Percentiles rank a stretch among this genome's conserved stretches.
These are phyloP conservation scores for Schizochytrium sp. DNA, from an alignment of 108 stramenopile species.

Conservation along the genomic window DNA sequence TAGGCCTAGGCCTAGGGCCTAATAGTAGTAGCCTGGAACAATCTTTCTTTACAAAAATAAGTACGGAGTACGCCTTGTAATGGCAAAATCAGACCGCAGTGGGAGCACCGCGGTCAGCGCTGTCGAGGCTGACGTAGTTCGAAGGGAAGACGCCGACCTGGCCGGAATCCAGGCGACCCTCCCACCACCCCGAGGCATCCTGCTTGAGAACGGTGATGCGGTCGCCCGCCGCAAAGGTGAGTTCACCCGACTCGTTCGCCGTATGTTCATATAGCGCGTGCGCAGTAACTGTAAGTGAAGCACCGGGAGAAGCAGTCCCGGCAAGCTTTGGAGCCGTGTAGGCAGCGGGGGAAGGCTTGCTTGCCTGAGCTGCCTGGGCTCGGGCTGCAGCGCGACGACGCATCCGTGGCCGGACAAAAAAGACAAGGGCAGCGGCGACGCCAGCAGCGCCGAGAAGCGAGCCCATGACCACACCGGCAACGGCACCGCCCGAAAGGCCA, in stretches of 20 bases:
- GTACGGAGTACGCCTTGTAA: too few relatives aligned
- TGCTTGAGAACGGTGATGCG: background rate
- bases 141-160: background rate
- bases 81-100: too few relatives aligned
- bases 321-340: too few relatives aligned
- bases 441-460: background rate
- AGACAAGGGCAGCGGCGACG: background rate
- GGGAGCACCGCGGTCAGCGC: background rate
- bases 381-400: background rate
- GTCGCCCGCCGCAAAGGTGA: background rate
- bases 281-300: background rate
- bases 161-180: background rate
- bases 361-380: too few relatives aligned
- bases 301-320: too few relatives aligned
- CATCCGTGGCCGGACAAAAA: background rate
- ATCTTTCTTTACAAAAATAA: too few relatives aligned
- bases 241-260: background rate
- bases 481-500: background rate
- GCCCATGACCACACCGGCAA: background rate
- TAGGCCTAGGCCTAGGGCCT: too few relatives aligned
- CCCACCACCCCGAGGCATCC: constrained; percentile 1
- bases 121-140: background rate
- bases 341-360: too few relatives aligned
- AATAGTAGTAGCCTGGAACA: too few relatives aligned
- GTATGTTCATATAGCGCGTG: background rate